Percentiles rank a stretch among this genome's conserved stretches.
These are phyloP conservation scores for Vigna mungo DNA, from an alignment of 306 rosid genomes.

Conservation along the genomic window DNA sequence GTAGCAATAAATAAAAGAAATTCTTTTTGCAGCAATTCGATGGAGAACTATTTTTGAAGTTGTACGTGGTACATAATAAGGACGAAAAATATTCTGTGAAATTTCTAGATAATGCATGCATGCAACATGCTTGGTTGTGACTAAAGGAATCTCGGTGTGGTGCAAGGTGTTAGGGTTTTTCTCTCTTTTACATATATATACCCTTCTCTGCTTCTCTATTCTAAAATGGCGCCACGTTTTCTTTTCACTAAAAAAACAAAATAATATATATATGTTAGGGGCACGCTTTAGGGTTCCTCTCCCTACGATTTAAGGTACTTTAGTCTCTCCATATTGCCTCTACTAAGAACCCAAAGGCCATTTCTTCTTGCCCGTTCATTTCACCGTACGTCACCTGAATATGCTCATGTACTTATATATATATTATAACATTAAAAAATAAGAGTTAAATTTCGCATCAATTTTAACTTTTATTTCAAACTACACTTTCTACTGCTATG, in stretches of 20 bases:
- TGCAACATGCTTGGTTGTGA: slow-evolving; percentile 35
- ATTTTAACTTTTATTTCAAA: too few relatives aligned
- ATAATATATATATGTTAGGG: too few relatives aligned
- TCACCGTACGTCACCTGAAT: slow-evolving; percentile 40
- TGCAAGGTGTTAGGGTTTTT: background rate
- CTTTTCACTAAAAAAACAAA: background rate
- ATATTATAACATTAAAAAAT: too few relatives aligned
- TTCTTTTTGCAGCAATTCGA: background rate
- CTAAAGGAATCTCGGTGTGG: slow-evolving; percentile 50
- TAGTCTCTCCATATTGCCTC: slow-evolving; percentile 44
- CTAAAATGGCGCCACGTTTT: slow-evolving; percentile 54
- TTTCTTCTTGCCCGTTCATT: slow-evolving; percentile 6
- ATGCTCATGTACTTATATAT: slow-evolving; percentile 33
- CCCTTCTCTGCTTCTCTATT: slow-evolving; percentile 22
- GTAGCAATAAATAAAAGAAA: background rate
- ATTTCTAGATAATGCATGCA: slow-evolving; percentile 46
- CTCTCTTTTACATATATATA: slow-evolving; percentile 29
- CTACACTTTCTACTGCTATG: too few relatives aligned
- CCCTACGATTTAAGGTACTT: slow-evolving; percentile 41
- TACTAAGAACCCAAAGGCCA: slow-evolving; percentile 54
- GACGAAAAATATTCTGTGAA: slow-evolving; percentile 24
- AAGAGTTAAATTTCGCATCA: too few relatives aligned
- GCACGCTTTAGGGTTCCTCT: slow-evolving; percentile 7
- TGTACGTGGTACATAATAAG: slow-evolving; percentile 1
- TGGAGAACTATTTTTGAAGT: background rate